Evolutionary conservation across 2,329 filamentous ascomycete species (phyloP).

Genomic region (Sarocladium oryzae): DNA sequence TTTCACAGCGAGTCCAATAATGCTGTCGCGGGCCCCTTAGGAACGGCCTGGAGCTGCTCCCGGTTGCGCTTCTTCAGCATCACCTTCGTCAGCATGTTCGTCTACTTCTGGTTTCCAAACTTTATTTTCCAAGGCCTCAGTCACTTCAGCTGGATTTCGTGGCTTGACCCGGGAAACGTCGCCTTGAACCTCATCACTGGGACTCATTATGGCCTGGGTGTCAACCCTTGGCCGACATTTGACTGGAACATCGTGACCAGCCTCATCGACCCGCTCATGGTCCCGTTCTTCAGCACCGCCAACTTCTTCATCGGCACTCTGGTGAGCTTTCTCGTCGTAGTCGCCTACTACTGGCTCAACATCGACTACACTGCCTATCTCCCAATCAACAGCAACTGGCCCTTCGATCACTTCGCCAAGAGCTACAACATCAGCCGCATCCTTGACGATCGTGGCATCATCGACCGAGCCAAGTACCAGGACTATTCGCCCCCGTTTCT

Average conservation of each 20-base stretch:
- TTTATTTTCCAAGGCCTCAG: conserved; percentile 46
- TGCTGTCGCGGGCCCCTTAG: conserved; percentile 34
- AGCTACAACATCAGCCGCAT: conserved; percentile 41
- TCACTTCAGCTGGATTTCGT: conserved; percentile 50
- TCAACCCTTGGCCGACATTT: conserved; percentile 40
- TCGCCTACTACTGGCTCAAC: conserved; percentile 53
- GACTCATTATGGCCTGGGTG: conserved; percentile 37
- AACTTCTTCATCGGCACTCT: conserved; percentile 56
- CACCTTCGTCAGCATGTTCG: conserved; percentile 45
- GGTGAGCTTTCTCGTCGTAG: conserved; percentile 46
- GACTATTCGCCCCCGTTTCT: conserved; percentile 47
- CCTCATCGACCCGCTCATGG: conserved; percentile 38
- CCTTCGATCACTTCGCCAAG: conserved; percentile 43
- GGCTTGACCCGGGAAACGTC: conserved; percentile 43
- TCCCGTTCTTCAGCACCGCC: conserved; percentile 51
- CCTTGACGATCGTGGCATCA: conserved; percentile 36
- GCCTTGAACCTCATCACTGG: conserved; percentile 36
- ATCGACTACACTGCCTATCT: conserved; percentile 50
- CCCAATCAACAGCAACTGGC: conserved; percentile 44
- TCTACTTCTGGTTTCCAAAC: conserved; percentile 54
- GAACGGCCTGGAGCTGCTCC: conserved; percentile 38
- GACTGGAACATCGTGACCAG: conserved; percentile 43
- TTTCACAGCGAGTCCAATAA: conserved; percentile 41
- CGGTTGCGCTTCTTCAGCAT: conserved; percentile 46
- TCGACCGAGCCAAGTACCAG: conserved; percentile 39